These are phyloP conservation scores for Apiospora arundinis DNA, from an alignment of 2,329 filamentous ascomycete genomes.

Conservation along the genomic window DNA sequence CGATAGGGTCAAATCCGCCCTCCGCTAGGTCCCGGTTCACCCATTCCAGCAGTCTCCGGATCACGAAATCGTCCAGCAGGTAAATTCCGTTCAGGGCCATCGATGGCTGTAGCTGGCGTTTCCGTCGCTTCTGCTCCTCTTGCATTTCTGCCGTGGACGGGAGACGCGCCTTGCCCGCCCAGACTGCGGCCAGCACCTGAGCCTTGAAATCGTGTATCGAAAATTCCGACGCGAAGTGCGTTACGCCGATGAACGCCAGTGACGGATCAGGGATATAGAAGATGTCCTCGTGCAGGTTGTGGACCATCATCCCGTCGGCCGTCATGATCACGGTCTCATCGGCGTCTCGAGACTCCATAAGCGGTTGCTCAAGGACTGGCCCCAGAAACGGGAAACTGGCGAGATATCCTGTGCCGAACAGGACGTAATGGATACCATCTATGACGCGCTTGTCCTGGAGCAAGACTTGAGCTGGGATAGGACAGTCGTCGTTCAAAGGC, in stretches of 20 bases:
- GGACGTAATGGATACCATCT: slow-evolving; percentile 63
- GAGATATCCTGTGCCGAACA: slow-evolving; percentile 74
- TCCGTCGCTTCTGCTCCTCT: slow-evolving; percentile 40
- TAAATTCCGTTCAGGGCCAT: slow-evolving; percentile 43
- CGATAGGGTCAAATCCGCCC: slow-evolving; percentile 35
- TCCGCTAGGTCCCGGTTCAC: slow-evolving; percentile 33
- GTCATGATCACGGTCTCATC: slow-evolving; percentile 63
- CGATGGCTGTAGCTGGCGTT: slow-evolving; percentile 32
- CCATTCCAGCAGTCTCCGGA: slow-evolving; percentile 37
- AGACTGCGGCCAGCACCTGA: slow-evolving; percentile 62
- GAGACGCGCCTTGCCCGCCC: slow-evolving; percentile 54
- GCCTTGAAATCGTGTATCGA: slow-evolving; percentile 75
- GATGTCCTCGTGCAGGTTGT: slow-evolving; percentile 74
- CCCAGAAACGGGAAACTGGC: slow-evolving; percentile 69
- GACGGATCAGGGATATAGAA: slow-evolving; percentile 74
- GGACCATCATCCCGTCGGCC: slow-evolving; percentile 63
- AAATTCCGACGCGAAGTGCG: slow-evolving; percentile 71
- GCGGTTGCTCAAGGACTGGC: slow-evolving; percentile 56
- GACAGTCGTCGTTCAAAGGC: not conserved
- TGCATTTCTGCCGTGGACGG: slow-evolving; percentile 47
- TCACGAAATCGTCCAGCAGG: slow-evolving; percentile 42
- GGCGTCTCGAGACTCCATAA: slow-evolving; percentile 50
- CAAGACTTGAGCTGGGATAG: slow-evolving; percentile 52
- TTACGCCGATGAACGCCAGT: slow-evolving; percentile 68
- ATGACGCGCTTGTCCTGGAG: slow-evolving; percentile 61